Conservation (phyloP, 225 moss, liverwort and hornwort species). For the Bryum argenteum region DNA sequence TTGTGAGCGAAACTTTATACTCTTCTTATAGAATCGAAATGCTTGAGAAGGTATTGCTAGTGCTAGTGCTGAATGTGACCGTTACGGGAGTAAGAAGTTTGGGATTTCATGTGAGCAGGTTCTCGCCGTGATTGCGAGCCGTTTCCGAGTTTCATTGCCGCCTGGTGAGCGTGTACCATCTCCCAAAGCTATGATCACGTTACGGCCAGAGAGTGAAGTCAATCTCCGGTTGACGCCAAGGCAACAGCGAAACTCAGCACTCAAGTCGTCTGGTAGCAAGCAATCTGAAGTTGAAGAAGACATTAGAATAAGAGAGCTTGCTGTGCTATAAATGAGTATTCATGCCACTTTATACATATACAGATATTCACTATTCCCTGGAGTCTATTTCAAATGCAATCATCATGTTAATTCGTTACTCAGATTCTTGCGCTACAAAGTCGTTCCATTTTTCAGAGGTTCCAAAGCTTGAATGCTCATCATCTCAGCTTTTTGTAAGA, state of each 20-base stretch:
- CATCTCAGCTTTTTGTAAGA: background rate
- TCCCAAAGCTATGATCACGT: slow-evolving; percentile 70
- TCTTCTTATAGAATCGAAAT: too few species aligned
- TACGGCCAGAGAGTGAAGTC: slow-evolving; percentile 67
- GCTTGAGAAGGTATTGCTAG: too few species aligned
- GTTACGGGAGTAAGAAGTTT: too few species aligned
- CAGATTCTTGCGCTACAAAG: too few species aligned
- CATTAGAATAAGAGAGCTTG: background rate
- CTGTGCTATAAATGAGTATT: background rate
- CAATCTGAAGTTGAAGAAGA: slow-evolving; percentile 7
- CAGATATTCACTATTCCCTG: too few species aligned
- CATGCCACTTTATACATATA: too few species aligned
- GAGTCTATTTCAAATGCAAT: background rate
- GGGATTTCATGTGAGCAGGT: slow-evolving; percentile 20
- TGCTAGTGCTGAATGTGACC: too few species aligned
- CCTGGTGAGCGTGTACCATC: slow-evolving; percentile 37
- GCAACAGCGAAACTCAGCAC: slow-evolving; percentile 7
- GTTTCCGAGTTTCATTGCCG: slow-evolving; percentile 51
- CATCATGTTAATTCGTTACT: background rate
- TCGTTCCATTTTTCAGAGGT: too few species aligned
- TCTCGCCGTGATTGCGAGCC: slow-evolving; percentile 45
- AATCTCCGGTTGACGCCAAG: slow-evolving; percentile 42
- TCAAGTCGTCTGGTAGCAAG: background rate
- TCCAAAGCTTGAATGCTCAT: background rate
- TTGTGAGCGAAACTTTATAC: too few species aligned